These are phyloP conservation scores for Xenoacremonium recifei DNA, from an alignment of 2,329 filamentous ascomycete species.

Conservation along the genomic window DNA sequence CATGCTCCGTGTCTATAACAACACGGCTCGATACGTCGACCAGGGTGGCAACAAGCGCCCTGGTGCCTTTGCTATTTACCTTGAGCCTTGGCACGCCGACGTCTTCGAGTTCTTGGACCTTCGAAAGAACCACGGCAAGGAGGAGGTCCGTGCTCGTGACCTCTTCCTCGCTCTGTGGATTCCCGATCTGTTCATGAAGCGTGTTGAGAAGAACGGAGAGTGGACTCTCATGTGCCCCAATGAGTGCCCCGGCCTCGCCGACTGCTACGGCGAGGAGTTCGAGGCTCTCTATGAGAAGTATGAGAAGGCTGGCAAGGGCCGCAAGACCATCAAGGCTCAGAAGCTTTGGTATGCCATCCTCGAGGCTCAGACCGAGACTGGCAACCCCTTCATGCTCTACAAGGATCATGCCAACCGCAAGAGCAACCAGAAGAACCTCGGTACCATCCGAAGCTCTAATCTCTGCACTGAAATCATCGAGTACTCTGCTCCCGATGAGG, in stretches of 20 bases:
- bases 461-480: constrained; percentile 98
- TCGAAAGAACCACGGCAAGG: constrained; percentile 99
- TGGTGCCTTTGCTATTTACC: constrained; percentile 96
- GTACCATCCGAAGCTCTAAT: constrained; percentile 97
- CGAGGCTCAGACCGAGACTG: constrained; percentile 97
- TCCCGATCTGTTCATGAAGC: constrained; percentile 99
- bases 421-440: constrained; percentile 99
- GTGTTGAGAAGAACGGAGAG: constrained; percentile 91
- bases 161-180: constrained; percentile 98
- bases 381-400: constrained; percentile 99
- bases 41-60: constrained; percentile 99
- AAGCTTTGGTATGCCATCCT: constrained; percentile 99
- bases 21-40: constrained; percentile 97
- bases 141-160: constrained; percentile 94
- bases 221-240: constrained; percentile 99
- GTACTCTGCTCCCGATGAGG: constrained; percentile 95
- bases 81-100: constrained; percentile 98
- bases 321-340: constrained; percentile 91
- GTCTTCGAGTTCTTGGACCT: constrained; percentile 97
- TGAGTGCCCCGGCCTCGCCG: constrained; percentile 90
- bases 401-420: constrained; percentile 98
- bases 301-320: constrained; percentile 82
- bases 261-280: constrained; percentile 97
- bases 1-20: constrained; percentile 99
- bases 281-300: constrained; percentile 93